Evolutionary conservation across 2,329 filamentous ascomycete species (phyloP).

Genomic region (Diaporthe longicolla): DNA sequence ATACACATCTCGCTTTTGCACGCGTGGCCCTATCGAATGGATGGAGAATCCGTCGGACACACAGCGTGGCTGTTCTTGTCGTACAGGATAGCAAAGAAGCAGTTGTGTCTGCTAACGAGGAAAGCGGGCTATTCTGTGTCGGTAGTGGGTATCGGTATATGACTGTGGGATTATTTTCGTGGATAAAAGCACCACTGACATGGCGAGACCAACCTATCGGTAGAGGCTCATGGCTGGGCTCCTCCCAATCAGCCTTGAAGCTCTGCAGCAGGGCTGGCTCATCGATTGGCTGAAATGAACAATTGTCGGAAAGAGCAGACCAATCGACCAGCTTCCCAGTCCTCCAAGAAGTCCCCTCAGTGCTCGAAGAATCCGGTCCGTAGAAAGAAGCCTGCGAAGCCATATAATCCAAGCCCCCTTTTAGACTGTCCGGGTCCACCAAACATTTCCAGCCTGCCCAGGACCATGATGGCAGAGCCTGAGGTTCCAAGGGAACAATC

Average conservation of each 20-base stretch:
- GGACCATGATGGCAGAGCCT: conserved; percentile 8
- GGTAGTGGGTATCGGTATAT: neutral
- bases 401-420: conserved; percentile 1
- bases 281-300: neutral
- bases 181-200: neutral
- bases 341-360: neutral
- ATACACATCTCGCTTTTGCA: too few species aligned
- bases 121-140: neutral
- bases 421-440: conserved; percentile 18
- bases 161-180: neutral
- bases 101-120: neutral
- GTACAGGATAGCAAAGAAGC: neutral
- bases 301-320: neutral
- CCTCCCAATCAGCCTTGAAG: neutral
- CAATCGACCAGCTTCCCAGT: conserved; percentile 1
- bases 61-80: neutral
- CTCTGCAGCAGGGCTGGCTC: neutral
- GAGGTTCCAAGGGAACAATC: neutral
- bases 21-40: neutral
- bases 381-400: fast-evolving
- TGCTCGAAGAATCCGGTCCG: neutral
- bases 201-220: neutral
- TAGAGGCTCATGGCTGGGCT: neutral
- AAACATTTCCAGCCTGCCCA: conserved; percentile 24
- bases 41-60: neutral